Evolutionary conservation across 257 asterid genomes (phyloP), one percentile per base, ranked within the genome.

Genomic region (Salvia rosmarinus): DNA sequence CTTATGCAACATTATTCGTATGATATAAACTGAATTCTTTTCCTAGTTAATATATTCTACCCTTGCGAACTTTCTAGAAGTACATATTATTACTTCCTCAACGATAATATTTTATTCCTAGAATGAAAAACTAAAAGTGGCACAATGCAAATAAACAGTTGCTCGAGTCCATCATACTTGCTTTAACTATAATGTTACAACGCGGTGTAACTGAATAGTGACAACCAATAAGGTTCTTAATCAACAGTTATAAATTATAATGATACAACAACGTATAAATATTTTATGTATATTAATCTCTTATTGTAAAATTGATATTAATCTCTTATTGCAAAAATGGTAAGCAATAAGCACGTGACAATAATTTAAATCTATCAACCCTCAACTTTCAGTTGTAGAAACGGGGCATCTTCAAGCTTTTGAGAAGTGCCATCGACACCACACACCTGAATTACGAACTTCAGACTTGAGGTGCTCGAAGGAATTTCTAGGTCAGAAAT

Each of bases 381-480:
- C 76, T 77, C 76, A 71, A 88, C 88, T 59, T 78, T 67, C 70
- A 93, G 55, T 60, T 42, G 58, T 9, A 82, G 64, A 81, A 69
- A 85, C 2, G 98, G 99, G 59, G 89, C 87, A 58, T 85, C 95
- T 44, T 89, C 86, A 19, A 89, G 82, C 78, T 83, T 84, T 55
- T 89, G 98, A 46, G 65, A 64, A 44, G 70, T 44, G 17, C 97
- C 99, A 66, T 81, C 92, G 57, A 76, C 72, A 64, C 83, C 80
- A 67, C 83, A 82, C 9, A 73, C 86, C 79, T 91, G 99, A 55
- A 94, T 73, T 16, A 82, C 54, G 63, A 94, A 85, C 61, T 82
- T 83, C 81, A 89, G 11, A 71, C 74, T 11, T n/a, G 86, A 68
- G 69, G 70, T 64, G 10, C 82, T 87, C 32, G 77, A 67, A 34